Conservation (phyloP, 257 asterid genomes). For the Plectranthus barbatus region DNA sequence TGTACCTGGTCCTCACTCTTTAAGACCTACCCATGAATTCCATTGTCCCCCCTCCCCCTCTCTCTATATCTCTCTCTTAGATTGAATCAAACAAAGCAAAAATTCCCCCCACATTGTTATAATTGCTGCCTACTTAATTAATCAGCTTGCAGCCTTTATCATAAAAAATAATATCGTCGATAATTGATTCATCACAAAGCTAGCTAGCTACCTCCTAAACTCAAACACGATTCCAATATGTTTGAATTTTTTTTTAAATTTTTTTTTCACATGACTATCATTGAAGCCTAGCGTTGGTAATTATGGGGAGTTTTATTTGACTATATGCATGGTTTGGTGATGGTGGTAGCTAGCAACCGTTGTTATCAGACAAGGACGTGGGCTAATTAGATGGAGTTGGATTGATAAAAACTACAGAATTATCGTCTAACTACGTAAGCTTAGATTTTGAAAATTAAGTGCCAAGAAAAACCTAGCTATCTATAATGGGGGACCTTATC, state of each 20-base stretch:
- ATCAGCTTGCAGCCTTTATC: slow-evolving; percentile 1
- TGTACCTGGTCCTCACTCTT: slow-evolving; percentile 30
- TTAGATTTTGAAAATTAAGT: background rate
- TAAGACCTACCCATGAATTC: background rate
- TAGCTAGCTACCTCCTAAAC: background rate
- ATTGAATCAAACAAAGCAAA: background rate
- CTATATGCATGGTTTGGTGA: background rate
- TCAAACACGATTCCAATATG: no score
- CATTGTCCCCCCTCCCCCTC: slow-evolving; percentile 4
- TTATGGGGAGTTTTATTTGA: background rate
- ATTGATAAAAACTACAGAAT: background rate
- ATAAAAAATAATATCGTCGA: background rate
- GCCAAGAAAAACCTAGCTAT: background rate
- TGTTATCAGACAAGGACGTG: slow-evolving; percentile 2
- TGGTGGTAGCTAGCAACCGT: background rate
- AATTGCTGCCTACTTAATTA: background rate
- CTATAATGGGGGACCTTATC: slow-evolving; percentile 9
- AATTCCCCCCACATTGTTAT: background rate
- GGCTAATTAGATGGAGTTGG: background rate
- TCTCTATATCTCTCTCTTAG: background rate
- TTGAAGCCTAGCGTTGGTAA: background rate
- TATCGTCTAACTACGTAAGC: background rate
- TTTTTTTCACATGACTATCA: no score
- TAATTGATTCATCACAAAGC: background rate
- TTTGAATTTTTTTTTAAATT: no score